These are phyloP conservation scores for Pseudogymnoascus verrucosus DNA, from an alignment of 2,329 filamentous ascomycete genomes.

Conservation along the genomic window DNA sequence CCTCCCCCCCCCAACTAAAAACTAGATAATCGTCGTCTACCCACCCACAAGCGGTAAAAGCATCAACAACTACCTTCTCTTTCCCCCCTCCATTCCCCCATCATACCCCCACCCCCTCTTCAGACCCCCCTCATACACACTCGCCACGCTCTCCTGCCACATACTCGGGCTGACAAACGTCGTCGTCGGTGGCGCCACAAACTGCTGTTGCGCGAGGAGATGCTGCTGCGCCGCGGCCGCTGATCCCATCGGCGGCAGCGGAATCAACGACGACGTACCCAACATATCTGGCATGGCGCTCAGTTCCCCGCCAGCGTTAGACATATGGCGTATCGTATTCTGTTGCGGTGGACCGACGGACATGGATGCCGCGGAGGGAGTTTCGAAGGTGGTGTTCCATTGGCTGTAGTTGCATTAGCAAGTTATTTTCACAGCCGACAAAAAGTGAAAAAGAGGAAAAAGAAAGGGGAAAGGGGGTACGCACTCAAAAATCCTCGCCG, in stretches of 20 bases:
- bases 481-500: constrained; percentile 82
- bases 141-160: constrained; percentile 66
- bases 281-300: constrained; percentile 38
- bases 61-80: no score
- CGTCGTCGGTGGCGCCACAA: constrained; percentile 39
- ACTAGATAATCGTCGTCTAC: no score
- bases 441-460: background rate
- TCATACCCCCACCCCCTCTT: no score
- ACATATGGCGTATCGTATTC: background rate
- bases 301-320: constrained; percentile 35
- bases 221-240: constrained; percentile 30
- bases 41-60: no score
- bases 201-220: constrained; percentile 42
- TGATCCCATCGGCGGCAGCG: constrained; percentile 28
- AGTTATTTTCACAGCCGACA: constrained; percentile 13
- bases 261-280: constrained; percentile 43
- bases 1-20: no score
- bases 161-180: constrained; percentile 61
- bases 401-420: constrained; percentile 50
- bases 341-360: background rate
- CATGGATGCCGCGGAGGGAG: constrained; percentile 23
- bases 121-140: constrained; percentile 57
- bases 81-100: no score
- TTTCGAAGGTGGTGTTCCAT: constrained; percentile 93
- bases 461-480: constrained; percentile 29